Percentiles rank a stretch among this genome's conserved stretches.
Conservation (phyloP, 495 filamentous ascomycete species). For the Cetradonia linearis region DNA sequence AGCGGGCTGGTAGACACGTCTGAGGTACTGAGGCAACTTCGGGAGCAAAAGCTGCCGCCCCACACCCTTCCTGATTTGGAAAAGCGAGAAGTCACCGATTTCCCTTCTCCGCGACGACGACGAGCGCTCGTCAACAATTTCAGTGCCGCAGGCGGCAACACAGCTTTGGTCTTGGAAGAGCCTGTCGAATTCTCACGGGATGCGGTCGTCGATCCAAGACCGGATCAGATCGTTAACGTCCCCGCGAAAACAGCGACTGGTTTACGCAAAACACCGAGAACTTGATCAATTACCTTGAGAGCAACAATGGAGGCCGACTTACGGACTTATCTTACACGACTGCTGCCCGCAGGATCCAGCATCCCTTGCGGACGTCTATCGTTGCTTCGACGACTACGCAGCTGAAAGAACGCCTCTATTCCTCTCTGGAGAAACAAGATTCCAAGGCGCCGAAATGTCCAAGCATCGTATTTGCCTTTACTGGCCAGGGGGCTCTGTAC, state of each 20-base stretch:
- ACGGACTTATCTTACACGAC: slow-evolving; percentile 56
- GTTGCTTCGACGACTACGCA: slow-evolving; percentile 20
- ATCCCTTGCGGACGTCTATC: slow-evolving; percentile 42
- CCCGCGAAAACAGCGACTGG: not conserved
- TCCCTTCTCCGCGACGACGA: slow-evolving; percentile 21
- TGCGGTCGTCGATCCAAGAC: not conserved
- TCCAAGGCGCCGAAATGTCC: slow-evolving; percentile 8
- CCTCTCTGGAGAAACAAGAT: slow-evolving; percentile 14
- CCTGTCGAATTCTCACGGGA: not conserved
- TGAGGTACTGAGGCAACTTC: no score
- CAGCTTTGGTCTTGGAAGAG: slow-evolving; percentile 29
- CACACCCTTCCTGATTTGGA: slow-evolving; percentile 26
- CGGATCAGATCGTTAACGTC: not conserved
- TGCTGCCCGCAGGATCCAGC: slow-evolving; percentile 59
- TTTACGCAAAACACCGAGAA: not conserved
- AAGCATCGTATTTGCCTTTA: slow-evolving; percentile 43
- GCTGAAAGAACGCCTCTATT: not conserved
- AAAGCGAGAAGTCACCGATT: slow-evolving; percentile 23
- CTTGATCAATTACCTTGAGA: not conserved
- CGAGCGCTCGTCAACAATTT: slow-evolving; percentile 33
- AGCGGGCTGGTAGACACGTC: no score
- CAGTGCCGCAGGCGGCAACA: slow-evolving; percentile 33
- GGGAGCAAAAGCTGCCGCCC: slow-evolving; percentile 31
- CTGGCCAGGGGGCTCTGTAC: slow-evolving; percentile 33
- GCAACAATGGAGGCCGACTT: not conserved